Evolutionary conservation across 2,329 filamentous ascomycete genomes (phyloP).

Genomic region (Trichoderma sp.): DNA sequence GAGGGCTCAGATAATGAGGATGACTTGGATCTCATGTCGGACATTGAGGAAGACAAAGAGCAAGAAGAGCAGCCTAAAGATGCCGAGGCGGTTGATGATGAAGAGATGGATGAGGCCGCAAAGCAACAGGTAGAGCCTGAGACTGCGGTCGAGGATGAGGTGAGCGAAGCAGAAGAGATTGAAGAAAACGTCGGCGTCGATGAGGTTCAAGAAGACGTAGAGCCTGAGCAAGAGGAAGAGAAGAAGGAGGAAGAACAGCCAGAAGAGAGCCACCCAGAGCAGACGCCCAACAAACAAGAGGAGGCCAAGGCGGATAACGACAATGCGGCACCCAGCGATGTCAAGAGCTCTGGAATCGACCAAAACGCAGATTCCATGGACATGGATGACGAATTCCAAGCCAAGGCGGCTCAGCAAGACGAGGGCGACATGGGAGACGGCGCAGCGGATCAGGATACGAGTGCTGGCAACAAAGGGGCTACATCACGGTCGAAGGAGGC

Average conservation of each 20-base stretch:
- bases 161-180: slow-evolving; percentile 54
- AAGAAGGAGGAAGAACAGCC: slow-evolving; percentile 48
- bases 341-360: slow-evolving; percentile 62
- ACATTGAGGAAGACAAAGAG: slow-evolving; percentile 47
- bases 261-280: slow-evolving; percentile 46
- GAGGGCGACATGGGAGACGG: slow-evolving; percentile 64
- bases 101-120: slow-evolving; percentile 37
- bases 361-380: slow-evolving; percentile 62
- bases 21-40: slow-evolving; percentile 56
- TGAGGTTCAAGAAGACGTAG: slow-evolving; percentile 47
- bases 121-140: slow-evolving; percentile 38
- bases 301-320: slow-evolving; percentile 54
- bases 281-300: slow-evolving; percentile 40
- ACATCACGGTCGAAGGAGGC: slow-evolving; percentile 48
- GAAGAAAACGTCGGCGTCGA: slow-evolving; percentile 40
- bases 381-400: slow-evolving; percentile 58
- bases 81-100: slow-evolving; percentile 38
- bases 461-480: slow-evolving; percentile 60
- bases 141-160: slow-evolving; percentile 49
- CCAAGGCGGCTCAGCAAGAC: slow-evolving; percentile 61
- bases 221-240: slow-evolving; percentile 45
- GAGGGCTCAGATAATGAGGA: slow-evolving; percentile 54
- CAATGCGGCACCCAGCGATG: slow-evolving; percentile 61
- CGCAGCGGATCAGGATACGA: slow-evolving; percentile 60
- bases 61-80: slow-evolving; percentile 37